Evolutionary conservation across 2,329 filamentous ascomycete genomes (phyloP).

Genomic region (Phialocephala subalpina): DNA sequence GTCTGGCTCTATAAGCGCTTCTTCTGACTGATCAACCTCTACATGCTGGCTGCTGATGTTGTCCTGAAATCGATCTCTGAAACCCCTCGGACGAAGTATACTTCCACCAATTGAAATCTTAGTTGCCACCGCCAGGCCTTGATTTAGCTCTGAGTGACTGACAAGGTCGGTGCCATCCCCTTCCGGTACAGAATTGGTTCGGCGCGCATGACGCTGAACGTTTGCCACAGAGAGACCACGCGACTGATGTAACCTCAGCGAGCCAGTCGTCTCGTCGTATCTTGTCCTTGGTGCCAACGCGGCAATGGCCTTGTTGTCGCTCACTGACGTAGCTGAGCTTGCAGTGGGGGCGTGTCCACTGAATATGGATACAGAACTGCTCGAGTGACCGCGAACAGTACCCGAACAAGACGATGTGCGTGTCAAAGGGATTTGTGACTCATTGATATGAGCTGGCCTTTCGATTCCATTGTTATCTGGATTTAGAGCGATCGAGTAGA

Average conservation of each 20-base stretch:
- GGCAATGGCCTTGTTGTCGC: neutral
- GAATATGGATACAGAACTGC: neutral
- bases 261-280: neutral
- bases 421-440: neutral
- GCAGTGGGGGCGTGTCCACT: neutral
- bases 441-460: neutral
- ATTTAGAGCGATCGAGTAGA: neutral
- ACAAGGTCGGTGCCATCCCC: neutral
- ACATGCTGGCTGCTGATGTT: neutral
- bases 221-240: neutral
- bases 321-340: conserved; percentile 1
- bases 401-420: neutral
- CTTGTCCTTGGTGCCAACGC: conserved; percentile 3
- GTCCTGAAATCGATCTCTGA: neutral
- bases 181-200: neutral
- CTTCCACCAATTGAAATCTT: neutral
- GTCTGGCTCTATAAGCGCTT: neutral
- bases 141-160: neutral
- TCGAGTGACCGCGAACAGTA: neutral
- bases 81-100: neutral
- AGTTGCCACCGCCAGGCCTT: neutral
- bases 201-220: neutral
- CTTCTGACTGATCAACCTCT: neutral
- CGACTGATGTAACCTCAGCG: neutral
- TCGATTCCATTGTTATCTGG: neutral